Conservation (phyloP, 129 eudicot species). For the Logfia minima region DNA sequence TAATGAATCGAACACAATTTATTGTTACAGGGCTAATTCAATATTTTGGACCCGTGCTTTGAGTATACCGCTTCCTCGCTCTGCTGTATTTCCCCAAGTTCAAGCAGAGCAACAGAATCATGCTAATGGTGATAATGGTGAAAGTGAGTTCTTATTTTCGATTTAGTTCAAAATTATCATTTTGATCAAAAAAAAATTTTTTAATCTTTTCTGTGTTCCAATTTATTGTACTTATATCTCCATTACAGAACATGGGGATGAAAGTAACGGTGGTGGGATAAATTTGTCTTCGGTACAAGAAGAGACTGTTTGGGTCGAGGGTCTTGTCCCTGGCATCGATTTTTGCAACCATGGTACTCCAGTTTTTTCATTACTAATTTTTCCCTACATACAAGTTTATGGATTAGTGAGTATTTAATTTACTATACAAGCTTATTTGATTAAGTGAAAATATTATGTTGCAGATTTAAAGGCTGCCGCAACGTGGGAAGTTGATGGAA, state of each 20-base stretch:
- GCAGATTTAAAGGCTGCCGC: slow-evolving; percentile 80
- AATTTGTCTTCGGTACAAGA: slow-evolving; percentile 40
- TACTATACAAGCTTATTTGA: background rate
- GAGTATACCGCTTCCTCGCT: slow-evolving; percentile 81
- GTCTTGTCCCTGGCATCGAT: slow-evolving; percentile 97
- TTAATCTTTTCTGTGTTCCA: background rate
- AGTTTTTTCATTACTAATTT: background rate
- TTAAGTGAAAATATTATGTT: slow-evolving; percentile 21
- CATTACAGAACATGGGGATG: slow-evolving; percentile 38
- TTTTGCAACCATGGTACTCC: slow-evolving; percentile 95
- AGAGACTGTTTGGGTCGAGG: slow-evolving; percentile 85
- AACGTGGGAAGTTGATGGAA: slow-evolving; percentile 98
- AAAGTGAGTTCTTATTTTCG: slow-evolving; percentile 37
- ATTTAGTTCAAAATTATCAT: background rate
- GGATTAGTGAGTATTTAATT: background rate
- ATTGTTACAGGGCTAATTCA: slow-evolving; percentile 79
- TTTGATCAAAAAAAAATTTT: background rate
- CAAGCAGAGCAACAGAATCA: slow-evolving; percentile 42
- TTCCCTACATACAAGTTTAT: background rate
- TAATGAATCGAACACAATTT: background rate
- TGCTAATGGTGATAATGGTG: slow-evolving; percentile 30
- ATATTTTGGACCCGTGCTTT: slow-evolving; percentile 98
- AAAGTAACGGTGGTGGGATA: slow-evolving; percentile 33
- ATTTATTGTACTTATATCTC: background rate
- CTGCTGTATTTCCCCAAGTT: slow-evolving; percentile 58